Conservation (phyloP, 164 flowering plant species). For the Vitis cinerea region DNA sequence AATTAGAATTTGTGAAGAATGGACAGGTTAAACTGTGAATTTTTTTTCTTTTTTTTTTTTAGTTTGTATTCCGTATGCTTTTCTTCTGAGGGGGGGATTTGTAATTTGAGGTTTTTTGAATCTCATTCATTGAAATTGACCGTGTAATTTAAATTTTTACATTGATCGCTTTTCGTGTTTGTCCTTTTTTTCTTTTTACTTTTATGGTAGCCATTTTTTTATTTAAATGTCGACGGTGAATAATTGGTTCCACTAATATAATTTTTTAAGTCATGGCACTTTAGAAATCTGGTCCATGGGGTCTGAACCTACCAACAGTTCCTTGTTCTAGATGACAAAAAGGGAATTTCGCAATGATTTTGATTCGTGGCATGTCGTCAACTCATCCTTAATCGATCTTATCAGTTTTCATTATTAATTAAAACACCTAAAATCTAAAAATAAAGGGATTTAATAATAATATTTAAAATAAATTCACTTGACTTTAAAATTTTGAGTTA, state of each 20-base stretch:
- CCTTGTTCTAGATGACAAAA: constrained; percentile 23
- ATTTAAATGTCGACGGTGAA: constrained; percentile 13
- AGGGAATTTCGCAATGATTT: constrained; percentile 9
- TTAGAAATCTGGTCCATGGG: constrained; percentile 37
- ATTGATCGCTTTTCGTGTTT: neutral
- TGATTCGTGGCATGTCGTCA: constrained; percentile 14
- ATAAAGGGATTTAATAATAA: no score
- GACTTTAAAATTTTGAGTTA: no score
- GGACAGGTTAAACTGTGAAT: constrained; percentile 17
- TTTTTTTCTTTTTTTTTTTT: constrained; percentile 7
- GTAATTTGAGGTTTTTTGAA: constrained; percentile 19
- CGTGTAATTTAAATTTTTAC: no score
- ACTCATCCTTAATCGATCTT: no score
- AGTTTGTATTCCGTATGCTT: neutral
- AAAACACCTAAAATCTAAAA: no score
- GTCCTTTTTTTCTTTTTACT: neutral
- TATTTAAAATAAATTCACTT: no score
- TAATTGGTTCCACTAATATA: constrained; percentile 48
- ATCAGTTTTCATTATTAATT: no score
- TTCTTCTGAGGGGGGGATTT: constrained; percentile 12
- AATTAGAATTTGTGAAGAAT: constrained; percentile 17
- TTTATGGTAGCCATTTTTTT: neutral
- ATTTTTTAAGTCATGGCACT: constrained; percentile 19
- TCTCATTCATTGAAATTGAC: constrained; percentile 26
- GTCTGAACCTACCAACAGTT: constrained; percentile 35